phyloP scores from a whole-genome alignment of 2,329 filamentous ascomycete genomes.

The Botrytis pseudocinerea region DNA sequence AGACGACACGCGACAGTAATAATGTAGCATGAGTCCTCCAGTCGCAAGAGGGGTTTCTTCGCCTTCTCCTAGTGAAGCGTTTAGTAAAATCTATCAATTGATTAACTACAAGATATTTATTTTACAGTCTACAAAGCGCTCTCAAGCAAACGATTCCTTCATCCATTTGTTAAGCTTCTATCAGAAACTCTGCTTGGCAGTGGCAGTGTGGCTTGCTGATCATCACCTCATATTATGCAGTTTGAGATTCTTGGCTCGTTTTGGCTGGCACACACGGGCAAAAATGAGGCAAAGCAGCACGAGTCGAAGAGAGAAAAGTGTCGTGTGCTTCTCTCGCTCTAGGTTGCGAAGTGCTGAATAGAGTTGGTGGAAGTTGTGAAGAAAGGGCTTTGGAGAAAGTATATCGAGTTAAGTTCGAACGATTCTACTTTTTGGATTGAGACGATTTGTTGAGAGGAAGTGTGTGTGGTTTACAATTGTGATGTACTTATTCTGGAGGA shows the following conservation, averaged over 20 bases:
- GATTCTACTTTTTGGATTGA: background rate
- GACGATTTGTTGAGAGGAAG: background rate
- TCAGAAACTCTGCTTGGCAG: background rate
- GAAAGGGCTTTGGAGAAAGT: background rate
- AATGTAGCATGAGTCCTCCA: background rate
- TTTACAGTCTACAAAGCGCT: too few relatives aligned
- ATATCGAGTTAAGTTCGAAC: background rate
- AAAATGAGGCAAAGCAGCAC: background rate
- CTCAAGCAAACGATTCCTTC: background rate
- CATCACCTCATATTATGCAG: constrained; percentile 1
- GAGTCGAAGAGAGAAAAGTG: background rate
- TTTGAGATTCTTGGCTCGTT: background rate
- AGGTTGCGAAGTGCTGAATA: background rate
- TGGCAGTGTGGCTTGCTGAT: background rate
- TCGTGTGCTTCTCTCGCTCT: background rate
- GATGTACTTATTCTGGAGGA: background rate
- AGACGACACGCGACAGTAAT: background rate
- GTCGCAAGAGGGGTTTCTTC: background rate
- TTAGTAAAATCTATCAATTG: too few relatives aligned
- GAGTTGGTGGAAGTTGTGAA: background rate
- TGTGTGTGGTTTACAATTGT: background rate
- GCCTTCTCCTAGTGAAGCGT: too few relatives aligned
- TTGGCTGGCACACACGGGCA: background rate
- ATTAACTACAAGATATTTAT: too few relatives aligned
- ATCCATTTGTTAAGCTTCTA: background rate